Evolutionary conservation across 2,329 filamentous ascomycete genomes (phyloP), one percentile per base, ranked within the genome.

Genomic region (Macrophomina tecta): DNA sequence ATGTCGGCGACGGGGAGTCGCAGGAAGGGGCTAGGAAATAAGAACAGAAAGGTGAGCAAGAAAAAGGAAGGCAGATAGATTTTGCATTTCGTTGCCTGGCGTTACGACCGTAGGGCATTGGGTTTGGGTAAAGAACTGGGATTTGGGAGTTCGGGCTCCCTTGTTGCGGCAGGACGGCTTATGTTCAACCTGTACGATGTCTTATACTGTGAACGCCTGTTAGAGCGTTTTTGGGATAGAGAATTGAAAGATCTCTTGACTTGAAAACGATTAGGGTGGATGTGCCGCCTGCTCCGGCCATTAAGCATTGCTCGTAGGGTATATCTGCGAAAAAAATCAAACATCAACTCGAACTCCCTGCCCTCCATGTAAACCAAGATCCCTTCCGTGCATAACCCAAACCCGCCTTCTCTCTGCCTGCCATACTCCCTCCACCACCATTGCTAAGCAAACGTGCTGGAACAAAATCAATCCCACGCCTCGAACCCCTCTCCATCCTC

Each of bases 1-100:
- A 76, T 55, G 76, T 77, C 40, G 82, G 81, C 0, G 81, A 83
- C 71, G 80, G 76, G 1, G 77, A 74, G 28, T 74, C 74, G 28
- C 73, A 77, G 14, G 75, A 74, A 3, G 51, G 61, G 40, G 55
- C 32, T 18, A 49, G 64, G 28, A 65, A 65, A 49, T 65, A 23
- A 64, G 18, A 3, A 11, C 11, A 23, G 23, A 38, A 38, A 23
- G 34, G n/a, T 5, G 7, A 3, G 30, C 6, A 36, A 49, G 46
- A 36, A 49, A 32, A 49, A 23, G 7, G 16, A 4, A 14, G 7
- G 28, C 16, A 12, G 12, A 38, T 38, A 36, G 30, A 32, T 11
- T 23, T 12, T 32, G 16, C 46, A 11, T 28, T 18, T 49, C 12
- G 23, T 12, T 11, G n/a, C 28, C 16, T 45, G 42, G 42, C 42